Evolutionary conservation across 257 asterid species (phyloP).

Genomic region (Forsythia viridissima): DNA sequence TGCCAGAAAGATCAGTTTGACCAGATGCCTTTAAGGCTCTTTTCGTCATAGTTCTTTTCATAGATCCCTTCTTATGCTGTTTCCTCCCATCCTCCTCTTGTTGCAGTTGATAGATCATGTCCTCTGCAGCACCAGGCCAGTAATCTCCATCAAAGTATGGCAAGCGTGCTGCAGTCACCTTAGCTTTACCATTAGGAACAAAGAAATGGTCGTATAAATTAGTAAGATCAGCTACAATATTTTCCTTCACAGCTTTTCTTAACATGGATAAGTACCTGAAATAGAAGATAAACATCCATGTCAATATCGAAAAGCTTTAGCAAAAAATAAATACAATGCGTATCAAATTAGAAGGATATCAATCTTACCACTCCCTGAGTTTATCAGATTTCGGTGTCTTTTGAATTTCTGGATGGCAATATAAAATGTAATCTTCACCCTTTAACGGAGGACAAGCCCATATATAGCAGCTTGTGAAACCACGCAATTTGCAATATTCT

Average conservation of each 20-base stretch:
- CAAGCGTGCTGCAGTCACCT: slow-evolving; percentile 89
- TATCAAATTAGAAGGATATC: slow-evolving; percentile 17
- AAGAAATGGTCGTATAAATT: slow-evolving; percentile 93
- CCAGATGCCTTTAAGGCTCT: slow-evolving; percentile 94
- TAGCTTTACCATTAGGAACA: slow-evolving; percentile 72
- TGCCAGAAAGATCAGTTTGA: slow-evolving; percentile 85
- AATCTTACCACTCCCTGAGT: slow-evolving; percentile 88
- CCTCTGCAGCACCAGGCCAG: slow-evolving; percentile 99
- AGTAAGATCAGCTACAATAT: slow-evolving; percentile 80
- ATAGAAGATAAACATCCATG: slow-evolving; percentile 33
- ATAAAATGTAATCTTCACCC: slow-evolving; percentile 97
- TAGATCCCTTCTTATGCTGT: slow-evolving; percentile 71
- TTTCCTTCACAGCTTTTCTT: slow-evolving; percentile 84
- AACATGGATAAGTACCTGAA: slow-evolving; percentile 93
- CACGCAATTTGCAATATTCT: slow-evolving; percentile 93
- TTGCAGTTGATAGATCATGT: slow-evolving; percentile 82
- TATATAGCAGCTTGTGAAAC: slow-evolving; percentile 94
- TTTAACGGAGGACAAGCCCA: slow-evolving; percentile 99
- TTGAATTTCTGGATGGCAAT: slow-evolving; percentile 99
- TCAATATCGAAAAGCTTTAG: slow-evolving; percentile 13
- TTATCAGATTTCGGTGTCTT: slow-evolving; percentile 98
- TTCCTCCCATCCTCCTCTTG: slow-evolving; percentile 95
- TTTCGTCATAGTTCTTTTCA: slow-evolving; percentile 71
- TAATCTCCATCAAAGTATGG: slow-evolving; percentile 99
- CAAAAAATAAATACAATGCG: slow-evolving; percentile 7